Evolutionary conservation across 257 asterid species (phyloP).

Genomic region (Osmanthus fragrans): DNA sequence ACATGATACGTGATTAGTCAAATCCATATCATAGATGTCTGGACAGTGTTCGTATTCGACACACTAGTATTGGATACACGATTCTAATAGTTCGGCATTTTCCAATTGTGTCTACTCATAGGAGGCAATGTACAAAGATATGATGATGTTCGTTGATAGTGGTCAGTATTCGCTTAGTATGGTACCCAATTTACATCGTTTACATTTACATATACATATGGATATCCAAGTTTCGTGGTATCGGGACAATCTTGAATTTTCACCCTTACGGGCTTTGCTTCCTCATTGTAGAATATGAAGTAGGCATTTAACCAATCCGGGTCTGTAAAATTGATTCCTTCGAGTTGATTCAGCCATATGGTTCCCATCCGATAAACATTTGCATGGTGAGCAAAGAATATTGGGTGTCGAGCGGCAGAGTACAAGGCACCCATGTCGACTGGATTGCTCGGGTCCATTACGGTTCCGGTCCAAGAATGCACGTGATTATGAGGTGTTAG

Average conservation of each 20-base stretch:
- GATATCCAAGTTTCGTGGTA: neutral
- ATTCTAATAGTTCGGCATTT: no score
- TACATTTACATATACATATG: neutral
- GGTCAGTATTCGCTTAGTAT: no score
- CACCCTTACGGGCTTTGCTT: neutral
- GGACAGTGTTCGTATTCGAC: no score
- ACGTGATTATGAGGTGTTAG: neutral
- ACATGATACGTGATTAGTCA: no score
- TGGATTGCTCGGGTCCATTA: neutral
- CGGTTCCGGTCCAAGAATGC: conserved; percentile 10
- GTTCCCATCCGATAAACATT: conserved; percentile 21
- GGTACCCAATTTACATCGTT: no score
- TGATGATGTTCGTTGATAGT: no score
- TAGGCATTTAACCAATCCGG: neutral
- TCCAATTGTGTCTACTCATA: no score
- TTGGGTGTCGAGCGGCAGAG: conserved; percentile 24
- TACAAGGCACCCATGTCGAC: conserved; percentile 15
- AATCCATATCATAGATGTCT: no score
- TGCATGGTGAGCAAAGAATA: conserved; percentile 21
- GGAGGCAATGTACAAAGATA: no score
- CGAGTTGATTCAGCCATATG: conserved; percentile 2
- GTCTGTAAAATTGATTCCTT: conserved; percentile 4
- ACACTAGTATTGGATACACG: no score
- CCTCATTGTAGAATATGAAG: conserved; percentile 14
- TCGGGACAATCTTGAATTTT: conserved; percentile 2